Percentiles rank a stretch among this genome's conserved stretches.
These are phyloP conservation scores for Microbotryomycetes sp. DNA, from an alignment of 1,284 basidiomycete genomes.

Conservation along the genomic window DNA sequence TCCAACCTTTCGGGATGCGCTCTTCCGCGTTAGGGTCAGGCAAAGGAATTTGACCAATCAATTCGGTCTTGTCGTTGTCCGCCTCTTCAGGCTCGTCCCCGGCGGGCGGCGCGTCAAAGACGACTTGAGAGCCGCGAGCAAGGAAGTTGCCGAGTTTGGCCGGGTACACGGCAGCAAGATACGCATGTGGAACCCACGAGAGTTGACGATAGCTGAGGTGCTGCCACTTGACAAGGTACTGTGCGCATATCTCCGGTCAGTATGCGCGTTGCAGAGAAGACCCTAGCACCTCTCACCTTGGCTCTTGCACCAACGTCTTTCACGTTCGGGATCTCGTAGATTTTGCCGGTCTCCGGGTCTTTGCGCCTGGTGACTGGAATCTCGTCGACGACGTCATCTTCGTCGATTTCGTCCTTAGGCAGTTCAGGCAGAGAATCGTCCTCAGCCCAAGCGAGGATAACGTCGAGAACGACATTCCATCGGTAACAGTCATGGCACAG, in stretches of 20 bases:
- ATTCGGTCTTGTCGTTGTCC: constrained; percentile 6
- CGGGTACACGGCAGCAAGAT: constrained; percentile 59
- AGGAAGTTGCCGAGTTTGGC: constrained; percentile 70
- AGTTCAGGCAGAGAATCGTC: constrained; percentile 5
- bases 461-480: constrained; percentile 64
- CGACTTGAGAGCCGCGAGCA: constrained; percentile 56
- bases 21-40: constrained; percentile 28
- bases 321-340: constrained; percentile 50
- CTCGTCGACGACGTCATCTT: constrained; percentile 18
- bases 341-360: constrained; percentile 46
- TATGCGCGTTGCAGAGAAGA: constrained; percentile 11
- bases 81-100: constrained; percentile 23
- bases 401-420: constrained; percentile 8
- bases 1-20: constrained; percentile 30
- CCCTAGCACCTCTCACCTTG: constrained; percentile 7
- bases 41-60: constrained; percentile 15
- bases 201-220: constrained; percentile 31
- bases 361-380: constrained; percentile 47
- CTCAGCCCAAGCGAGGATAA: constrained; percentile 71
- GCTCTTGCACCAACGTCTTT: constrained; percentile 63
- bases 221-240: constrained; percentile 25
- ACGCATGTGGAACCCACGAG: constrained; percentile 83
- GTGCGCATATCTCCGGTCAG: neutral
- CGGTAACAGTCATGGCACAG: constrained; percentile 70
- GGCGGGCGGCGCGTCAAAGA: constrained; percentile 15